Evolutionary conservation across 768 basidiomycete genomes (phyloP).

Genomic region (Crepidotus variabilis): DNA sequence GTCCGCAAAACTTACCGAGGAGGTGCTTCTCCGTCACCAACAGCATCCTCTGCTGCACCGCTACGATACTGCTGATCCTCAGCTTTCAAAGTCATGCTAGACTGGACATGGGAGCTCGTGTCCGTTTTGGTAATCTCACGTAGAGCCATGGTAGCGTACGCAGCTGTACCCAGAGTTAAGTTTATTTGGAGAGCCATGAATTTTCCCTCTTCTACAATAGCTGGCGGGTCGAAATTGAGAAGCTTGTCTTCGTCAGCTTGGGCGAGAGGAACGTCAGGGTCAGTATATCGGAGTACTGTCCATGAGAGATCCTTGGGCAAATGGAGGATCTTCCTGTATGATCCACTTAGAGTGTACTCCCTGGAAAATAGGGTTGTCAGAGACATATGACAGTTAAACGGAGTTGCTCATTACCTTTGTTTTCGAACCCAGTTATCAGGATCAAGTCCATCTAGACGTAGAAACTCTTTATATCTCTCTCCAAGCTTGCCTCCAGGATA

Average conservation of each 20-base stretch:
- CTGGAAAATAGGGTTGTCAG: conserved; percentile 33
- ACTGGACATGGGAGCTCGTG: conserved; percentile 90
- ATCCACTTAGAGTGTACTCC: conserved; percentile 89
- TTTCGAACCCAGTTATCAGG: conserved; percentile 85
- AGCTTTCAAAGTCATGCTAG: conserved; percentile 66
- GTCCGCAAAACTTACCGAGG: neutral
- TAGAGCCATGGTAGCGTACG: conserved; percentile 98
- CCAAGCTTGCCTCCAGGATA: conserved; percentile 90
- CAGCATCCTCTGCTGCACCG: conserved; percentile 29
- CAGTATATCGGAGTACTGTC: conserved; percentile 83
- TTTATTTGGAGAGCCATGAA: conserved; percentile 87
- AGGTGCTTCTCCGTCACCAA: conserved; percentile 20
- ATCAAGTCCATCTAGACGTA: conserved; percentile 84
- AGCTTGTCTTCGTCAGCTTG: conserved; percentile 95
- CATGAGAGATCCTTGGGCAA: conserved; percentile 79
- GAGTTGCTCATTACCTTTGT: conserved; percentile 62
- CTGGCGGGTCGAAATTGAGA: conserved; percentile 74
- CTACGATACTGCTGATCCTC: conserved; percentile 83
- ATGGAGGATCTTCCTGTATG: conserved; percentile 90
- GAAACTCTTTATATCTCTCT: conserved; percentile 77
- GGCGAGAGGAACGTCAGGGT: conserved; percentile 87
- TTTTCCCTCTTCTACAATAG: conserved; percentile 63
- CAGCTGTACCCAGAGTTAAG: conserved; percentile 82
- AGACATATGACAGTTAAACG: conserved; percentile 1
- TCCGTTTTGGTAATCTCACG: conserved; percentile 94